Evolutionary conservation across 1,284 basidiomycete species (phyloP).

Genomic region (Xanthoconium separans): DNA sequence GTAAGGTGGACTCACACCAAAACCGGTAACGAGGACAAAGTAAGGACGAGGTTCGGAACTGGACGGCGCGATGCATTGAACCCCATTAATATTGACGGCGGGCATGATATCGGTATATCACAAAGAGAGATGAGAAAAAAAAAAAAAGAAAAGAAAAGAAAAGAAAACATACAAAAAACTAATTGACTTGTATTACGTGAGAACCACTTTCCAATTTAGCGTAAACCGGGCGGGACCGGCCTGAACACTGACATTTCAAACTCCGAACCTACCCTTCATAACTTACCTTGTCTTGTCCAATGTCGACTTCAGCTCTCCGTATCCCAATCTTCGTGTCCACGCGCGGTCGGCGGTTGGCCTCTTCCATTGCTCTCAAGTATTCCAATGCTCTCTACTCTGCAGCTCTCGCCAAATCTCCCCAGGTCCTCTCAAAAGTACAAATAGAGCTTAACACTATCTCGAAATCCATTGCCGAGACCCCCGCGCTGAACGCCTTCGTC

Average conservation of each 20-base stretch:
- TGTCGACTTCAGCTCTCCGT: conserved; percentile 40
- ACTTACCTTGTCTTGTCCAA: conserved; percentile 7
- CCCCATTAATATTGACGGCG: conserved; percentile 17
- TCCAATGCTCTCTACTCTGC: conserved; percentile 93
- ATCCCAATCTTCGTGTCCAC: conserved; percentile 44
- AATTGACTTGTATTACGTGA: neutral
- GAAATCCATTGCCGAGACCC: conserved; percentile 60
- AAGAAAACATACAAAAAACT: neutral
- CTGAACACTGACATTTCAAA: neutral
- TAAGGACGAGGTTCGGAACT: conserved; percentile 26
- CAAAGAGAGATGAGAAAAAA: neutral
- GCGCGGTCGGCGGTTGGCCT: conserved; percentile 61
- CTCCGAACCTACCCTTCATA: neutral
- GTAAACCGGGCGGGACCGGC: conserved; percentile 14
- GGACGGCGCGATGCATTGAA: neutral
- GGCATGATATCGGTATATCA: conserved; percentile 19
- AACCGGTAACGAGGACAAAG: conserved; percentile 57
- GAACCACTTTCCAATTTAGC: conserved; percentile 11
- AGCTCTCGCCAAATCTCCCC: conserved; percentile 83
- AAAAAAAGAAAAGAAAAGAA: neutral
- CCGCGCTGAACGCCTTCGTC: conserved; percentile 72
- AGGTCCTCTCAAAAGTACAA: conserved; percentile 79
- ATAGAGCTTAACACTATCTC: conserved; percentile 75
- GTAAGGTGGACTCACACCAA: conserved; percentile 49
- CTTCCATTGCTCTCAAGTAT: conserved; percentile 84